Base-by-base conservation (phyloP, 2,329 filamentous ascomycete genomes). In the Geosmithia putterillii region DNA sequence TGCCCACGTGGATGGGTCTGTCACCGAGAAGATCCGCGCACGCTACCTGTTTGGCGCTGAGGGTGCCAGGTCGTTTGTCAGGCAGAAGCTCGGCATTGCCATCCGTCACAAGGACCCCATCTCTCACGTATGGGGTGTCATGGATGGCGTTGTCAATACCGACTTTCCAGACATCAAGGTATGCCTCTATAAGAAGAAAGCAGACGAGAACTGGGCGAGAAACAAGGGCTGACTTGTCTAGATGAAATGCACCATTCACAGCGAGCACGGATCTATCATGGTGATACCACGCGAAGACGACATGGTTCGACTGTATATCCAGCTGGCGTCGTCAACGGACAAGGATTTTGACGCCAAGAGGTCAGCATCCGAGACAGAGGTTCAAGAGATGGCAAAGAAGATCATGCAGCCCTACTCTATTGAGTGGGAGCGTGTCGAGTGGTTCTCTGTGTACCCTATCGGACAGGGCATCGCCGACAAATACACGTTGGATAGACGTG, bases 151-250 rank as follows among this genome's bases (percentile, higher is more conserved):
- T 2, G 77, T 84, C 19, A 69, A 76, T 54, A 86, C 82, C 0
- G 71, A 86, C 52, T 87, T 87, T 50, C 83, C 83, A 0, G 83
- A 90, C 55, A 85, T 88, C 52, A 81, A 85, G 66, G 76, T 77
- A 25, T 42, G 62, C n/a, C n/a, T n/a, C n/a, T n/a, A 50, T 5
- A 18, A 8, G 19, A 34, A 15, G 32, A 35, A 15, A 12, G n/a
- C n/a, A 37, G 2, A 21, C 12, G 19, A 34, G 17, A 14, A n/a
- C n/a, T n/a, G 22, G 20, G 7, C 17, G 4, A 19, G 32, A 32
- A 9, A 28, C 21, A 20, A 23, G 7, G 6, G n/a, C 43, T 44
- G 20, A 43, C 28, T 3, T 34, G 15, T 15, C 2, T 25, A 46
- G 69, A 81, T 83, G 71, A 82, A 84, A 66, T 84, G 79, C 52